These are phyloP conservation scores for Mucor saturninus DNA, from an alignment of 371 early-diverging fungal genomes.

Conservation along the genomic window DNA sequence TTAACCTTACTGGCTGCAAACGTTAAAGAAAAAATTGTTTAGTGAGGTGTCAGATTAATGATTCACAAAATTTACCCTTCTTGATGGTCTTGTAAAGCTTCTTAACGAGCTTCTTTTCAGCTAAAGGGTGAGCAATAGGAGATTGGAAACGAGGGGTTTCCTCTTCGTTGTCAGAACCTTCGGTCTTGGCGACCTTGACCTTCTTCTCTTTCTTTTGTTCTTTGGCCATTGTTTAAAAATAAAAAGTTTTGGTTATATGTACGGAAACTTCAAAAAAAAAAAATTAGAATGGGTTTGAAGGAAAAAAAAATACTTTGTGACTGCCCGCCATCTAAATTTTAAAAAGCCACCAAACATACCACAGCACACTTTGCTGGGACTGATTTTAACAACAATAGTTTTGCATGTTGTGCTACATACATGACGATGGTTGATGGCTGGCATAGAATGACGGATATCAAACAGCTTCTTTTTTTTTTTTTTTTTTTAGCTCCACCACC, in stretches of 20 bases:
- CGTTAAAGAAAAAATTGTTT: too few relatives aligned
- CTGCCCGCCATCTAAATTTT: constrained; percentile 2
- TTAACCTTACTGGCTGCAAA: constrained; percentile 86
- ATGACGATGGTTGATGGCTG: too few relatives aligned
- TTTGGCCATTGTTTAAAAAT: constrained; percentile 24
- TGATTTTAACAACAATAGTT: too few relatives aligned
- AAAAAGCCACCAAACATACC: constrained; percentile 1
- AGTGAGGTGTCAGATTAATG: too few relatives aligned
- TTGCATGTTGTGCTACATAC: too few relatives aligned
- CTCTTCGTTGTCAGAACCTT: constrained; percentile 32
- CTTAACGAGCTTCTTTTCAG: constrained; percentile 89
- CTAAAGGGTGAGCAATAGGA: constrained; percentile 94
- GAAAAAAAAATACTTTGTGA: constrained; percentile 23
- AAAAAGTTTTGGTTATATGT: background rate
- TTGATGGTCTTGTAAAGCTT: constrained; percentile 90
- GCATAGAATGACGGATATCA: too few relatives aligned
- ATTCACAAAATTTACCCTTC: constrained; percentile 69
- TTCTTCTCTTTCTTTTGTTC: constrained; percentile 56
- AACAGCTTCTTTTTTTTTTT: background rate
- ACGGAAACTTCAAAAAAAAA: background rate
- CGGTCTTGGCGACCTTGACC: constrained; percentile 38
- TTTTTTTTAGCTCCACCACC: too few relatives aligned
- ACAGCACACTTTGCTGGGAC: too few relatives aligned
- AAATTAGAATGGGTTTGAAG: background rate
- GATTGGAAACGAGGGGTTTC: constrained; percentile 54